Evolutionary conservation across 495 filamentous ascomycete species (phyloP).

Genomic region (Bombardia bombarda): DNA sequence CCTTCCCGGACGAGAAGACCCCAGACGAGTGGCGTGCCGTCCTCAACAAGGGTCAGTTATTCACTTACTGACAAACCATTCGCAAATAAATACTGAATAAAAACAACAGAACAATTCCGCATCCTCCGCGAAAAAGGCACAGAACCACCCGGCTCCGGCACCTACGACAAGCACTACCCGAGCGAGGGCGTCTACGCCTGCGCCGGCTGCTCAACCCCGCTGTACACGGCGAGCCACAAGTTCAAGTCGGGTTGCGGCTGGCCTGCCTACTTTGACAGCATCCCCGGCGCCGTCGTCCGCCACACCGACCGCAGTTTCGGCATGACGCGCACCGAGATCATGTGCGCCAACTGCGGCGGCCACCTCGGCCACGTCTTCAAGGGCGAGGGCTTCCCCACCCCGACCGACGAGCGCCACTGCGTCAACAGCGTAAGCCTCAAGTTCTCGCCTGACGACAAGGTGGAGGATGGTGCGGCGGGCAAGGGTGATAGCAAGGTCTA

Average conservation of each 20-base stretch:
- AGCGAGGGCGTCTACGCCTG: conserved; percentile 70
- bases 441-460: conserved; percentile 54
- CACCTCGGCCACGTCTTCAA: conserved; percentile 97
- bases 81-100: neutral
- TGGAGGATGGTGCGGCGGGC: conserved; percentile 15
- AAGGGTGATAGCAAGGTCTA: neutral
- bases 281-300: conserved; percentile 79
- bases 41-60: conserved; percentile 56
- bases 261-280: conserved; percentile 93
- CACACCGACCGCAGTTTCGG: conserved; percentile 70
- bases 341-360: conserved; percentile 87
- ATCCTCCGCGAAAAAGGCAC: conserved; percentile 87
- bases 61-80: neutral
- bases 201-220: conserved; percentile 74
- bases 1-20: conserved; percentile 68
- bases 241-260: conserved; percentile 96
- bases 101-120: conserved; percentile 74
- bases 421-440: conserved; percentile 91
- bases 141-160: conserved; percentile 67
- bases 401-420: conserved; percentile 94
- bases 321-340: conserved; percentile 86
- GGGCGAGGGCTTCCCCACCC: conserved; percentile 83
- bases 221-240: conserved; percentile 86
- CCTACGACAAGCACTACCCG: conserved; percentile 83
- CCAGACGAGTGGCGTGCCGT: conserved; percentile 84